Conservation (phyloP, 129 eudicot species). For the Artemisia argyi region DNA sequence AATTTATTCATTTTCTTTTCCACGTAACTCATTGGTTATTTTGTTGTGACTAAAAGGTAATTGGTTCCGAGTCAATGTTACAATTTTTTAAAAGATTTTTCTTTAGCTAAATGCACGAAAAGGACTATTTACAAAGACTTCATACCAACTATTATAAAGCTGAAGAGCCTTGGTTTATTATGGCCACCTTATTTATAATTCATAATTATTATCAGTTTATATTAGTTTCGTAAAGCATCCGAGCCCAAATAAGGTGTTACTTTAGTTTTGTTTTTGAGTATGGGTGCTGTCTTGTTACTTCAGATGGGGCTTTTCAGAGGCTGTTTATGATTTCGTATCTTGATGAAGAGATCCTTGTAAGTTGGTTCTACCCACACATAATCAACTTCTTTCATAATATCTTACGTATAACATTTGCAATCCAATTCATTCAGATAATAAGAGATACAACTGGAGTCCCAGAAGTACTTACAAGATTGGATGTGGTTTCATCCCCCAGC, state of each 20-base stretch:
- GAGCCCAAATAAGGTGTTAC: neutral
- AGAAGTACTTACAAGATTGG: conserved; percentile 83
- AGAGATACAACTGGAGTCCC: conserved; percentile 78
- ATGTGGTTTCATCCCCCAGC: conserved; percentile 34
- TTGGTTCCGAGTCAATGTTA: neutral
- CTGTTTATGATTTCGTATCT: conserved; percentile 91
- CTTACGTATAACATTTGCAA: neutral
- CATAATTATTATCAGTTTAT: neutral
- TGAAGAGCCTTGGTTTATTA: too few relatives aligned
- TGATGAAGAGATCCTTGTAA: conserved; percentile 91
- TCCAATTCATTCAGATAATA: conserved; percentile 53
- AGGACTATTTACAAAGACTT: neutral
- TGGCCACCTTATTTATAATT: too few relatives aligned
- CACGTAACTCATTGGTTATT: neutral
- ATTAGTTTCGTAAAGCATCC: conserved; percentile 8
- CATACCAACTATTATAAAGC: too few relatives aligned
- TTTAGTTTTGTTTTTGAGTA: neutral
- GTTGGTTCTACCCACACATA: conserved; percentile 17
- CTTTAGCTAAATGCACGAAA: neutral
- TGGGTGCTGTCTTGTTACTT: conserved; percentile 21
- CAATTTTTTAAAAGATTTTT: too few relatives aligned
- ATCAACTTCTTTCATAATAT: neutral
- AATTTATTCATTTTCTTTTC: neutral
- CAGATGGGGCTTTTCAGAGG: conserved; percentile 75
- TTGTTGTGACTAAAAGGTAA: neutral